phyloP scores from a whole-genome alignment of 2,329 filamentous ascomycete genomes.

The Bipolaris oryzae region DNA sequence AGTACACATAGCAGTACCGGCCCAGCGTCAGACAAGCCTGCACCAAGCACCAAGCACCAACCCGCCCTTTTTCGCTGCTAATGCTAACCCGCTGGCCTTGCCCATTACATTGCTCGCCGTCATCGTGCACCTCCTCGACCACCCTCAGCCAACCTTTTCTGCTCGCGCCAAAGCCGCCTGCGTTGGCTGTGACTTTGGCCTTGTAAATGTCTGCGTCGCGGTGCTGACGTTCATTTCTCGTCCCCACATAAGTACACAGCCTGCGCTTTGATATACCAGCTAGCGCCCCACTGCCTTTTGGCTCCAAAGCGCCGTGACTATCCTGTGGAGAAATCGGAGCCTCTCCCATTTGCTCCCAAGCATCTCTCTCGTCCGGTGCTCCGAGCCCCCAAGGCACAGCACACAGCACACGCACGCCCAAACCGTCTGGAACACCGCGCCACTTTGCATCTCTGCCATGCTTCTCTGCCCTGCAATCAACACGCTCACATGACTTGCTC shows the following conservation, averaged over 20 bases:
- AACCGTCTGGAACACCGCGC: neutral
- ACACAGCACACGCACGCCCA: constrained; percentile 5
- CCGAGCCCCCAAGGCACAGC: constrained; percentile 10
- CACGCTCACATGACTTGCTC: constrained; percentile 11
- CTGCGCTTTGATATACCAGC: constrained; percentile 13
- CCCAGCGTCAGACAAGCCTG: constrained; percentile 7
- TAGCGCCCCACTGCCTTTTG: constrained; percentile 27
- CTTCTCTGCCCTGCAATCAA: neutral
- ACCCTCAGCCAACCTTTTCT: neutral
- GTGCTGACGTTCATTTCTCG: constrained; percentile 13
- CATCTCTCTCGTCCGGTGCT: constrained; percentile 11
- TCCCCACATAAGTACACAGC: constrained; percentile 20
- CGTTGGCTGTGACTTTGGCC: neutral
- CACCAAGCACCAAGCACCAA: constrained; percentile 3
- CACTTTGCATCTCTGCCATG: constrained; percentile 11
- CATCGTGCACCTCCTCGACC: constrained; percentile 19
- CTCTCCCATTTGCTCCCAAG: constrained; percentile 10
- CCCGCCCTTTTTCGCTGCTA: constrained; percentile 10
- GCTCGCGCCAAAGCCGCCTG: too few relatives aligned
- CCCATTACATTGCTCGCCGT: constrained; percentile 18
- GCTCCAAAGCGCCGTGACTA: constrained; percentile 8
- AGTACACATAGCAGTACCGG: neutral
- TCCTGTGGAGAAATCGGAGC: constrained; percentile 26
- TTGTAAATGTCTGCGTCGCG: constrained; percentile 7
- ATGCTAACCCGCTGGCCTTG: neutral